Conservation (phyloP, 2,329 filamentous ascomycete genomes). For the Pyrenophora seminiperda region DNA sequence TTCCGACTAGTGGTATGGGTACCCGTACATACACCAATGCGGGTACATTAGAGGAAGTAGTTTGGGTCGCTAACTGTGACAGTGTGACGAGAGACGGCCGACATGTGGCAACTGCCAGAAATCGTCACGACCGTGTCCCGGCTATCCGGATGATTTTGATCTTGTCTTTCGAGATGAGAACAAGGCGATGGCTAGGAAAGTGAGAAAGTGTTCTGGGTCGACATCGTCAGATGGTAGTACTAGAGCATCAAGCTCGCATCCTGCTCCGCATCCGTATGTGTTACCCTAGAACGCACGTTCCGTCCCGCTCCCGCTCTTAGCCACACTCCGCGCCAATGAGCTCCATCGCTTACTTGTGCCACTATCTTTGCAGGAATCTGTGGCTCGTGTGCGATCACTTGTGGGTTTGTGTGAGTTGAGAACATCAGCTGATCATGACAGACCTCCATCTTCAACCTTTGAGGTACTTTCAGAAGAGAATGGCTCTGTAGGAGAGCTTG, state of each 20-base stretch:
- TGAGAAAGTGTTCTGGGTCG: slow-evolving; percentile 52
- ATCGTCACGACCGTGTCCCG: slow-evolving; percentile 38
- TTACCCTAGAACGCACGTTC: slow-evolving; percentile 1
- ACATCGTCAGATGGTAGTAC: slow-evolving; percentile 23
- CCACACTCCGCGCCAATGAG: background rate
- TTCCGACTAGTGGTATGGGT: background rate
- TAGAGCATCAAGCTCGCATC: slow-evolving; percentile 31
- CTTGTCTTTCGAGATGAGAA: slow-evolving; percentile 75
- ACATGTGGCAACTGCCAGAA: slow-evolving; percentile 46
- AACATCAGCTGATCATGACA: slow-evolving; percentile 20
- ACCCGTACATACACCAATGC: slow-evolving; percentile 1
- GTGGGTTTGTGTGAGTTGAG: background rate
- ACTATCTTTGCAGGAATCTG: background rate
- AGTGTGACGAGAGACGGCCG: slow-evolving; percentile 46
- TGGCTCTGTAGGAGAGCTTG: slow-evolving; percentile 1
- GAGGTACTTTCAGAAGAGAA: slow-evolving; percentile 20
- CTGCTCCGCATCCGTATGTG: slow-evolving; percentile 40
- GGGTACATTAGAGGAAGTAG: background rate
- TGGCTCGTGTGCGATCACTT: background rate
- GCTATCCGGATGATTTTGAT: slow-evolving; percentile 68
- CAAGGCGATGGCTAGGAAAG: slow-evolving; percentile 67
- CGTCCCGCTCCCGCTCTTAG: background rate
- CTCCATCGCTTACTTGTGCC: background rate
- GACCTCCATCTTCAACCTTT: slow-evolving; percentile 29
- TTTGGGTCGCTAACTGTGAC: slow-evolving; percentile 11